Percentiles rank a stretch among this genome's conserved stretches.
Evolutionary conservation across 176 grass and related monocot species (phyloP).

Genomic region (Luzula sylvatica): DNA sequence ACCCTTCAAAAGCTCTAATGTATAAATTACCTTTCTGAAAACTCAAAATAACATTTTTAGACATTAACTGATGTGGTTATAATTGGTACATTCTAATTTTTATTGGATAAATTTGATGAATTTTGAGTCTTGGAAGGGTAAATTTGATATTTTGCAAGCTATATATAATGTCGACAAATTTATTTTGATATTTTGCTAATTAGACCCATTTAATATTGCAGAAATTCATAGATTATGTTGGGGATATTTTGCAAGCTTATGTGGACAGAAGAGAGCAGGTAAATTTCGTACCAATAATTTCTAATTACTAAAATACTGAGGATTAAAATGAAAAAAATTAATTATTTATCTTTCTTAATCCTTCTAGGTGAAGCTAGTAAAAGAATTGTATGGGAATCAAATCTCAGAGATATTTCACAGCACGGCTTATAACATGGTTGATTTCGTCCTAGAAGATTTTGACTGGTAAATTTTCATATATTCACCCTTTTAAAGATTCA

Average conservation of each 20-base stretch:
- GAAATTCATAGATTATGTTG: slow-evolving; percentile 96
- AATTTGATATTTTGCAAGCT: too few relatives aligned
- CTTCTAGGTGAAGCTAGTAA: slow-evolving; percentile 81
- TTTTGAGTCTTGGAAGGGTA: too few relatives aligned
- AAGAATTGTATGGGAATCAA: slow-evolving; percentile 90
- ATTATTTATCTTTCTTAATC: slow-evolving; percentile 15
- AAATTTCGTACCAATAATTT: not conserved
- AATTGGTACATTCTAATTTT: too few relatives aligned
- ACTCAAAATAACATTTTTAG: too few relatives aligned
- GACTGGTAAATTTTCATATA: slow-evolving; percentile 46
- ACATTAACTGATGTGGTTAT: too few relatives aligned
- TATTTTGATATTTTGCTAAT: slow-evolving; percentile 1
- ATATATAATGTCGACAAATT: not conserved
- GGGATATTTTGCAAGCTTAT: slow-evolving; percentile 82
- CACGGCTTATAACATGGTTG: slow-evolving; percentile 75
- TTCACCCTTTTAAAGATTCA: not conserved
- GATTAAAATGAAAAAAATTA: not conserved
- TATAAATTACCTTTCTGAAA: too few relatives aligned
- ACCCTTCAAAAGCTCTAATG: too few relatives aligned
- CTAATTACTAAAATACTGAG: slow-evolving; percentile 7
- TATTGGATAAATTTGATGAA: not conserved
- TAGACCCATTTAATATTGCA: slow-evolving; percentile 17
- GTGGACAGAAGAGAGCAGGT: slow-evolving; percentile 99
- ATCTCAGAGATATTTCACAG: slow-evolving; percentile 73
- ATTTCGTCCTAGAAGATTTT: slow-evolving; percentile 87